Conservation (phyloP, 805 yeast species). For the Myxozyma neglecta region DNA sequence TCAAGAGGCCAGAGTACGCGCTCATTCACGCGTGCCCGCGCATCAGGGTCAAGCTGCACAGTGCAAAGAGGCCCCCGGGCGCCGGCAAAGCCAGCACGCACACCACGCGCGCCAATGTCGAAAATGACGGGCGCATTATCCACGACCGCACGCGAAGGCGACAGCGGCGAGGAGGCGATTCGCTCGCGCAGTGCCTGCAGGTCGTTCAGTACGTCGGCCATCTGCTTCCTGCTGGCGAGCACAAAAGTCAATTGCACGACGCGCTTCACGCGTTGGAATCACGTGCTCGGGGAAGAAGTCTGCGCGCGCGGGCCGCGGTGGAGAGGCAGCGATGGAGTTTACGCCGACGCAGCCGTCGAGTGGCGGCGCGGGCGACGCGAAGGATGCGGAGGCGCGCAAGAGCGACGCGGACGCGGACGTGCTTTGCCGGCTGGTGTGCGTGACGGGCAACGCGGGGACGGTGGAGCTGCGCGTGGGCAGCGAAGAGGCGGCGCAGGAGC, state of each 20-base stretch:
- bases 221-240: background rate
- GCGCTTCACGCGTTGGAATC: too few species aligned
- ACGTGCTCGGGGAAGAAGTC: too few species aligned
- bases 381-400: background rate
- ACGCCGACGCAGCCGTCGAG: conserved; percentile 27
- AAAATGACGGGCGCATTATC: conserved; percentile 22
- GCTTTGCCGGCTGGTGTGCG: conserved; percentile 30
- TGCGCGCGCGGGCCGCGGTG: too few species aligned
- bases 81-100: conserved; percentile 27
- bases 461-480: conserved; percentile 10
- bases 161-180: conserved; percentile 4
- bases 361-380: background rate
- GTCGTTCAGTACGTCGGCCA: conserved; percentile 1
- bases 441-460: conserved; percentile 16
- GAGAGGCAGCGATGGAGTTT: conserved; percentile 26
- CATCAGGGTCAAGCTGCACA: conserved; percentile 7
- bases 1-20: conserved; percentile 17
- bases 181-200: background rate
- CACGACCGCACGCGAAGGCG: conserved; percentile 8
- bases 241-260: too few species aligned
- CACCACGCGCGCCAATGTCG: conserved; percentile 26
- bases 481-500: conserved; percentile 21
- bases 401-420: conserved; percentile 15
- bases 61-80: conserved; percentile 1
- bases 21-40: background rate